Evolutionary conservation across 2,329 filamentous ascomycete species (phyloP), one percentile per base, ranked within the genome.

Genomic region (Didymella arachidicola): DNA sequence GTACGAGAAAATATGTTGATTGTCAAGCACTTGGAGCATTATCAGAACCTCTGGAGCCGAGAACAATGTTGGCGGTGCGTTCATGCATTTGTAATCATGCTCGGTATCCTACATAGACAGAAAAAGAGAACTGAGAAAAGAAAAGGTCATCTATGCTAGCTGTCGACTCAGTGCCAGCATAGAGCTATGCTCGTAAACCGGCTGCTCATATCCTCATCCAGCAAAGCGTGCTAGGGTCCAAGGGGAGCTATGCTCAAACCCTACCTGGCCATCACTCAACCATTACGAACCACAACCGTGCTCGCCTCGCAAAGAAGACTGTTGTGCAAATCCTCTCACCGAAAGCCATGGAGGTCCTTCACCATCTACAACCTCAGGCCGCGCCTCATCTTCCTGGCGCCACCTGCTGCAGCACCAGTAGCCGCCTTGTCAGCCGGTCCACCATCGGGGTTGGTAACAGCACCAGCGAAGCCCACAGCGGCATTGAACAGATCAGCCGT

Each of bases 401-500:
- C 41, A 1, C 41, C 49, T 0, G 52, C 65, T 45, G 59, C 65
- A 45, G 46, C 63, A 32, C 7, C 11, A 43, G 61, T 67, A 57
- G 65, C 53, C 1, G 62, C 61, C 58, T 72, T 45, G 8, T 45
- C 64, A 3, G 50, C 72, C 5, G 72, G 67, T 0, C 72, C 73
- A 38, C 73, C 73, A 57, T 42, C 53, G 3, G 73, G 72, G 51
- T 74, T 76, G 3, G 72, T 75, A 12, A 74, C 70, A 0, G 69
- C 69, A 16, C 74, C 74, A 0, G 62, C 66, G 57, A 80, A 79
- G 1, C 77, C 79, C 25, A 80, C 44, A 4, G 72, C 69, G 7
- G 66, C 53, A 63, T 80, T 81, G 68, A 77, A 81, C 18, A 74
- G 60, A 60, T 79, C 77, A 11, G 76, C 79, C 3, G 78, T 79